These are phyloP conservation scores for Neurospora sp. DNA, from an alignment of 495 filamentous ascomycete genomes.

Conservation along the genomic window DNA sequence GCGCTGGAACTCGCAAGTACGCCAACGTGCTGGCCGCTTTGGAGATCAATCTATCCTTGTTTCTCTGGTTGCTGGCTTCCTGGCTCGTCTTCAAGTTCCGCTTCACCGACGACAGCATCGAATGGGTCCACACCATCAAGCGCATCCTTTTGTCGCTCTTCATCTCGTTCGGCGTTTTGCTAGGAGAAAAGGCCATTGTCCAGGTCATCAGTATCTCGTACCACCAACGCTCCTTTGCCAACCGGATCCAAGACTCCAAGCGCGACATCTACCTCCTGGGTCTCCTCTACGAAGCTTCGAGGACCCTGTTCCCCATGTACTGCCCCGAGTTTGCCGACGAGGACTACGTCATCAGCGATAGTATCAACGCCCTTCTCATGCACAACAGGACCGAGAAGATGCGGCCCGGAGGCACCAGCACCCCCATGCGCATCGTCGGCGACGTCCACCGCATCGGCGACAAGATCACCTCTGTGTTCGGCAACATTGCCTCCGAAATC, in stretches of 20 bases:
- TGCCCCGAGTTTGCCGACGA: slow-evolving; percentile 85
- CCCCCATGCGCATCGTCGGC: slow-evolving; percentile 67
- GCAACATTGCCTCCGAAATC: slow-evolving; percentile 88
- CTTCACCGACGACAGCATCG: slow-evolving; percentile 21
- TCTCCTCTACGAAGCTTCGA: slow-evolving; percentile 80
- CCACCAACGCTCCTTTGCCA: slow-evolving; percentile 85
- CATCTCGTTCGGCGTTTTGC: slow-evolving; percentile 65
- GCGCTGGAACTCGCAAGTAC: slow-evolving; percentile 87
- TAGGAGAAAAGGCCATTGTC: slow-evolving; percentile 73
- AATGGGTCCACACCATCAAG: slow-evolving; percentile 46
- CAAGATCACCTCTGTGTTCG: slow-evolving; percentile 83
- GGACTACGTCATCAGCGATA: slow-evolving; percentile 81
- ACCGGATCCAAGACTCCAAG: slow-evolving; percentile 81
- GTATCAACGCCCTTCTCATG: slow-evolving; percentile 43
- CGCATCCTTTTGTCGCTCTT: slow-evolving; percentile 66
- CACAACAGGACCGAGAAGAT: slow-evolving; percentile 37
- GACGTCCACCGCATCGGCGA: slow-evolving; percentile 77
- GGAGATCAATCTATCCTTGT: slow-evolving; percentile 78
- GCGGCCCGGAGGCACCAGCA: slow-evolving; percentile 46
- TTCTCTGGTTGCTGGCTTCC: slow-evolving; percentile 72
- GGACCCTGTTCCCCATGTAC: slow-evolving; percentile 80
- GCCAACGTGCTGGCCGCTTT: slow-evolving; percentile 67
- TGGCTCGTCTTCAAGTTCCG: slow-evolving; percentile 74
- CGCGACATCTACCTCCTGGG: slow-evolving; percentile 68
- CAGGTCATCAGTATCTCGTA: slow-evolving; percentile 93